Evolutionary conservation across 164 flowering plant genomes (phyloP).

Genomic region (Aristolochia contorta): DNA sequence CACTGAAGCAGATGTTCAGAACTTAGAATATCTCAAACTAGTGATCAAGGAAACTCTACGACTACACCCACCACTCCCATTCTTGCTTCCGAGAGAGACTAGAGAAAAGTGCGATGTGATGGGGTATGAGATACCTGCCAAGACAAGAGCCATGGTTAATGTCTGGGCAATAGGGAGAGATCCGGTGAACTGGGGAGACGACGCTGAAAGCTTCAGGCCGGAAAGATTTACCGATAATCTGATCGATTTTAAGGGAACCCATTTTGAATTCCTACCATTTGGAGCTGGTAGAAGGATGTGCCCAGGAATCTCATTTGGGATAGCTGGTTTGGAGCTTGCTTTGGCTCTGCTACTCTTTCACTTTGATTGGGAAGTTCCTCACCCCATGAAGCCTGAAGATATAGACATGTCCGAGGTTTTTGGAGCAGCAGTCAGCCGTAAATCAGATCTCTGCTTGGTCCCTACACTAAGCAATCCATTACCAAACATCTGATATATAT

Average conservation of each 20-base stretch:
- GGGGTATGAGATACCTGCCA: background rate
- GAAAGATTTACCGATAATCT: background rate
- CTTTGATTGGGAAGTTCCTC: background rate
- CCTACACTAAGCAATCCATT: background rate
- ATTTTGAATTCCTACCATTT: background rate
- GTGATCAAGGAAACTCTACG: constrained; percentile 24
- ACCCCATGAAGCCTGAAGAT: background rate
- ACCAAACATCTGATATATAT: too few relatives aligned
- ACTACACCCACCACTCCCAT: constrained; percentile 35
- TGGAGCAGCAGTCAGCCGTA: background rate
- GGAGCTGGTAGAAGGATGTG: background rate
- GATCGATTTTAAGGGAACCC: background rate
- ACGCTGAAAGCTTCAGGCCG: background rate
- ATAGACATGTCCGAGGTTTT: background rate
- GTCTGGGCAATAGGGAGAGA: background rate
- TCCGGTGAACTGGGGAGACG: background rate
- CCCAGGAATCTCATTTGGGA: background rate
- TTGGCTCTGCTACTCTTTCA: background rate
- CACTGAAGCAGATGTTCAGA: background rate
- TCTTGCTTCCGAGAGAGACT: constrained; percentile 9
- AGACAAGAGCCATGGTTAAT: background rate
- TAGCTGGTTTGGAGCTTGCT: background rate
- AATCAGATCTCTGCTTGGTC: background rate
- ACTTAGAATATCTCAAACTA: constrained; percentile 3
- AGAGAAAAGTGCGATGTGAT: background rate